Base-by-base conservation (phyloP, 257 asterid species). In the Forsythia viridissima region DNA sequence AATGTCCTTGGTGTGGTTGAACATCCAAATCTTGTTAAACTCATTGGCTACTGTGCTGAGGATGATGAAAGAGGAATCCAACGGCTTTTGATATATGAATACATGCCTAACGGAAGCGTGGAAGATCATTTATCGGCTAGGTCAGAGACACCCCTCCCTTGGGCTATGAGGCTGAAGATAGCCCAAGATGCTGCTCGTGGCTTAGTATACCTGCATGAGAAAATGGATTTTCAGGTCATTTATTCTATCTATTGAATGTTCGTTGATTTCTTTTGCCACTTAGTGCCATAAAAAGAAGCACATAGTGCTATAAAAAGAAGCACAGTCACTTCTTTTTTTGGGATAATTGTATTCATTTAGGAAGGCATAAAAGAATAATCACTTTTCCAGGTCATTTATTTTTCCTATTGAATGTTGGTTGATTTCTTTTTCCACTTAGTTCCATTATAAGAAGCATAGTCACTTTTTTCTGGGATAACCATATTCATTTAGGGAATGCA, bases 51-150 rank as follows among this genome's bases (percentile, higher is more conserved):
- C 79, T 96, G 99, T 67, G 98, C 99, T 12, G 99, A 96, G 84
- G 98, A 96, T 82, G 97, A 90, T 52, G 99, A 96, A 83, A 92
- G 98, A 82, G 99, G 99, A 82, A 96, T 96, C 66, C 98, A 96
- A 72, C 87, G 99, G 76, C 97, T 96, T 83, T 91, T 96, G 57
- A 77, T 93, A 52, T 96, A 96, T 65, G 98, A 96, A 76, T 93
- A 82, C 84, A 93, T 96, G 99, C 94, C 94, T 65, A 92, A 96
- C 44, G 86, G 93, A 71, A 96, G 99, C 48, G 97, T 96, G 38
- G 97, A 93, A 51, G 96, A 93, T 71, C 98, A 93, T 90, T 83
- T 96, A 77, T 89, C 91, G 43, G 70, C 77, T 34, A 88, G 82
- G 84, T 85, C 97, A 11, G 82, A 39, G 75, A 77, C 87, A 38